Percentiles rank a stretch among this genome's conserved stretches.
phyloP scores from a whole-genome alignment of 768 basidiomycete species.

The Auricularia sp. region DNA sequence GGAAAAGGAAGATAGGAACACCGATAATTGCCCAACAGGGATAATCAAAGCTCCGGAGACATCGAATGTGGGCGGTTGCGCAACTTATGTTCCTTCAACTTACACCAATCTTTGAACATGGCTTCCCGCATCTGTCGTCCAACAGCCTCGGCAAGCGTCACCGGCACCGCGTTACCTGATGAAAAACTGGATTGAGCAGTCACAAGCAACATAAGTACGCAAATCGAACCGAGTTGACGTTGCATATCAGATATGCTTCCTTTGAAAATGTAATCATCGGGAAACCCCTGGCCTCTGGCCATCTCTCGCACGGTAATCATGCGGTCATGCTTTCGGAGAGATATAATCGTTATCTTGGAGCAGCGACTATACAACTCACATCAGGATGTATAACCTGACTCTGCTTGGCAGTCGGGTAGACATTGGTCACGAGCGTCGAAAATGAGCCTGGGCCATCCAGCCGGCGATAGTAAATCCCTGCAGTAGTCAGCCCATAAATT shows the following conservation, averaged over 20 bases:
- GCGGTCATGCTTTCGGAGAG: constrained; percentile 25
- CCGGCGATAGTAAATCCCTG: background rate
- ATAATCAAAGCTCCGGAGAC: too few relatives aligned
- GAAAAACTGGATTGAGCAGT: background rate
- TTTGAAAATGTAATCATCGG: constrained; percentile 58
- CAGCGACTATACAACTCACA: constrained; percentile 26
- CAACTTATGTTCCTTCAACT: too few relatives aligned
- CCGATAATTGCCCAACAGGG: too few relatives aligned
- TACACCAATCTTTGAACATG: constrained; percentile 42
- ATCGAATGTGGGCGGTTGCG: too few relatives aligned
- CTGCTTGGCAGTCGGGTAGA: constrained; percentile 73
- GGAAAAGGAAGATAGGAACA: too few relatives aligned
- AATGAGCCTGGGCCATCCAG: background rate
- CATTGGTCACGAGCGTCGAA: constrained; percentile 62
- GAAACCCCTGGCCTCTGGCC: constrained; percentile 74
- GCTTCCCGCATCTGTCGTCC: constrained; percentile 50
- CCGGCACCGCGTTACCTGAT: constrained; percentile 34
- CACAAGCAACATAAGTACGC: background rate
- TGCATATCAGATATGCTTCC: constrained; percentile 49
- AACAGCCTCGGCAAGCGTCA: constrained; percentile 51
- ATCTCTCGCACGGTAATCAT: constrained; percentile 67
- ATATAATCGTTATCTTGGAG: background rate
- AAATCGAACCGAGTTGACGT: constrained; percentile 54
- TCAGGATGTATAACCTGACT: constrained; percentile 56
- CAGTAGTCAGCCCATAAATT: background rate